These are phyloP conservation scores for Talaromyces borbonicus DNA, from an alignment of 495 filamentous ascomycete species.

Conservation along the genomic window DNA sequence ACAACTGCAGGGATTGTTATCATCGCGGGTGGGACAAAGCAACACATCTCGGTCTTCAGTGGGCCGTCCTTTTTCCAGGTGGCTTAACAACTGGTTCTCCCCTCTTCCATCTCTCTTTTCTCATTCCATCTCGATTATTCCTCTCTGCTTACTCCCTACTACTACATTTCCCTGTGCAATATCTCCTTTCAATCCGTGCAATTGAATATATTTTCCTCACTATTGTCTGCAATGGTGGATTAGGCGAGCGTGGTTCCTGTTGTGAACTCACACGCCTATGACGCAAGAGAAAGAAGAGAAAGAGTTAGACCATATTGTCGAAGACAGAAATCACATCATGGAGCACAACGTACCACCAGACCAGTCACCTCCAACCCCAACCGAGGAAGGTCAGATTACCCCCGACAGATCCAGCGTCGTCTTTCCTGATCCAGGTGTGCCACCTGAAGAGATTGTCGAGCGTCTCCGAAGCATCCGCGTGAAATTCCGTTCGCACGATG, in stretches of 20 bases:
- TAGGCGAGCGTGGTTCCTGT: not conserved
- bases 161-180: too few species aligned
- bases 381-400: slow-evolving; percentile 3
- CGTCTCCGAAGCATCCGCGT: slow-evolving; percentile 4
- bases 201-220: too few species aligned
- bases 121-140: too few species aligned
- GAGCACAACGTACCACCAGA: not conserved
- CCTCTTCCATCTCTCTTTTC: too few species aligned
- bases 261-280: not conserved
- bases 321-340: not conserved
- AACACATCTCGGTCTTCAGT: too few species aligned
- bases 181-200: too few species aligned
- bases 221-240: not conserved
- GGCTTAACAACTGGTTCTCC: too few species aligned
- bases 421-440: slow-evolving; percentile 2
- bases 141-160: too few species aligned
- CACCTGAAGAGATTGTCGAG: slow-evolving; percentile 6
- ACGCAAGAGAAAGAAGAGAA: not conserved
- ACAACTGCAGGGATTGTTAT: too few species aligned
- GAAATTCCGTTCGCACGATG: slow-evolving; percentile 7
- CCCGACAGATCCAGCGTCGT: slow-evolving; percentile 6
- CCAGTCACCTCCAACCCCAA: not conserved
- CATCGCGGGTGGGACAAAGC: too few species aligned
- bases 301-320: not conserved
- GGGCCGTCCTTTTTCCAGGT: too few species aligned